Evolutionary conservation across 805 yeast species (phyloP).

Genomic region (Suhomyces canberraensis): DNA sequence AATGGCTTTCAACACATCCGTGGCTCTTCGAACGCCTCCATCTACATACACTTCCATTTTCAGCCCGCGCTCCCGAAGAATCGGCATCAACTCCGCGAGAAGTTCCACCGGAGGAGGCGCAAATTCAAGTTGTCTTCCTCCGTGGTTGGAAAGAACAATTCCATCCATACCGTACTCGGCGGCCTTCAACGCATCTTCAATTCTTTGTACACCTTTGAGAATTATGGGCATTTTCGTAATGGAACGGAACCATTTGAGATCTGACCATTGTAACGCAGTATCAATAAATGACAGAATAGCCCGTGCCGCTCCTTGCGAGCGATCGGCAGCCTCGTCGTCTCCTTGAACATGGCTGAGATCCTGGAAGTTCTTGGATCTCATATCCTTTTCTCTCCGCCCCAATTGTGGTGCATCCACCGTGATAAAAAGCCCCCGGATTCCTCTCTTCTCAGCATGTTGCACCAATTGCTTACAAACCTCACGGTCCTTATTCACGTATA

Average conservation of each 20-base stretch:
- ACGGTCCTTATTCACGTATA: slow-evolving; percentile 44
- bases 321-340: slow-evolving; percentile 28
- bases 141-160: slow-evolving; percentile 68
- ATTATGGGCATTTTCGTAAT: slow-evolving; percentile 40
- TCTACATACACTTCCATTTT: slow-evolving; percentile 65
- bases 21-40: slow-evolving; percentile 76
- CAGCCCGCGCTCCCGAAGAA: slow-evolving; percentile 38
- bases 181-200: slow-evolving; percentile 62
- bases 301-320: slow-evolving; percentile 23
- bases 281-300: slow-evolving; percentile 43
- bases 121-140: slow-evolving; percentile 68
- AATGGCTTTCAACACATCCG: slow-evolving; percentile 73
- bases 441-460: slow-evolving; percentile 35
- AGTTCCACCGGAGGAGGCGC: slow-evolving; percentile 61
- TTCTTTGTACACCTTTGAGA: slow-evolving; percentile 63
- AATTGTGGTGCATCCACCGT: slow-evolving; percentile 56
- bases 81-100: slow-evolving; percentile 51
- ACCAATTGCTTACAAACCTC: slow-evolving; percentile 27
- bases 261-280: slow-evolving; percentile 37
- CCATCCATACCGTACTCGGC: slow-evolving; percentile 59
- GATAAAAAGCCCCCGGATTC: slow-evolving; percentile 47
- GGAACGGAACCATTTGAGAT: slow-evolving; percentile 37
- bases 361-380: slow-evolving; percentile 30
- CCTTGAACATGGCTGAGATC: slow-evolving; percentile 24
- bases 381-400: slow-evolving; percentile 53